phyloP scores from a whole-genome alignment of 2,329 filamentous ascomycete genomes.

The Microsporum canis region DNA sequence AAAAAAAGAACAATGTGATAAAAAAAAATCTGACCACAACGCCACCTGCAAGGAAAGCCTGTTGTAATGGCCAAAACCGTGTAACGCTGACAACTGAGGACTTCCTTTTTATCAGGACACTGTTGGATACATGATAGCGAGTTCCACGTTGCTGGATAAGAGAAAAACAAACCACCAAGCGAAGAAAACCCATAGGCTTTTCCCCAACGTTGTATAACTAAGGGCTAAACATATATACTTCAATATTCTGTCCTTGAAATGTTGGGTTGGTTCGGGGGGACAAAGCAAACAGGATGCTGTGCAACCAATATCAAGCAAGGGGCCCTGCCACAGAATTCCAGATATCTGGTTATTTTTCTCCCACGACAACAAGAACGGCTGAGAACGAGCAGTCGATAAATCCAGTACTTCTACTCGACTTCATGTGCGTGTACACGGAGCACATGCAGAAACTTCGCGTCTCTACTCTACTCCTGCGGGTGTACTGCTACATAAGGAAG shows the following conservation, averaged over 20 bases:
- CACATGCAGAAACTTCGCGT: not conserved
- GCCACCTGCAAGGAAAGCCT: not conserved
- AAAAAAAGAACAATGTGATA: not conserved
- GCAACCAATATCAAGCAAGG: not conserved
- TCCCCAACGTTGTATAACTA: no score
- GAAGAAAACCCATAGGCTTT: not conserved
- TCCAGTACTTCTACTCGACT: no score
- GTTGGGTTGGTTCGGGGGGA: not conserved
- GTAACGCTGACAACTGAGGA: not conserved
- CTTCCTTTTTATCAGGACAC: no score
- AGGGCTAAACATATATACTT: no score
- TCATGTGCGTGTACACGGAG: no score
- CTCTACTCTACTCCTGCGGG: not conserved
- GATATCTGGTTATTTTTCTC: no score
- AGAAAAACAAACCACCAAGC: not conserved
- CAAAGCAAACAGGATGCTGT: no score
- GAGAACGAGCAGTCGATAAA: no score
- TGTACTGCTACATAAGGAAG: not conserved
- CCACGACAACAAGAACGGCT: no score
- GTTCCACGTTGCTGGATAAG: not conserved
- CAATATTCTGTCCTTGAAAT: not conserved
- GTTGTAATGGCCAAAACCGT: not conserved
- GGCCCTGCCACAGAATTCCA: not conserved
- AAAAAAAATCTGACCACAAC: not conserved
- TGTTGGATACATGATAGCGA: no score